Percentiles rank a stretch among this genome's conserved stretches.
These are phyloP conservation scores for Chaetomiaceae sp. DNA, from an alignment of 2,329 filamentous ascomycete species.

Conservation along the genomic window DNA sequence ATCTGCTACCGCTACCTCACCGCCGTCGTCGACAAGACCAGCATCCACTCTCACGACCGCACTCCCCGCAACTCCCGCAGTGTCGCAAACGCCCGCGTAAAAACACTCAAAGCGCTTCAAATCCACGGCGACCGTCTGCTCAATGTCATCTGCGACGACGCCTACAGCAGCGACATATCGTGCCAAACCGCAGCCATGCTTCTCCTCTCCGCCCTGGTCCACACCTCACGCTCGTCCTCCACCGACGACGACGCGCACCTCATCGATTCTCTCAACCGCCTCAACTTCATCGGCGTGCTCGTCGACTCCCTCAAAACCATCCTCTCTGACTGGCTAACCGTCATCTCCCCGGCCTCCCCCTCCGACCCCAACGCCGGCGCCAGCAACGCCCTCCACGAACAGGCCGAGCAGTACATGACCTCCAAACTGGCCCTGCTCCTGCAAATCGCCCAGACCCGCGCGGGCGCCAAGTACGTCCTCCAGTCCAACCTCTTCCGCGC, in stretches of 20 bases:
- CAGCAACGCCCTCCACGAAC: neutral
- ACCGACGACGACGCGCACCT: constrained; percentile 73
- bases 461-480: constrained; percentile 81
- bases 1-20: constrained; percentile 84
- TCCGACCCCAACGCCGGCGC: constrained; percentile 32
- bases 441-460: constrained; percentile 74
- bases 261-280: constrained; percentile 71
- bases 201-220: constrained; percentile 73
- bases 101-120: constrained; percentile 68
- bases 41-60: neutral
- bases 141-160: constrained; percentile 87
- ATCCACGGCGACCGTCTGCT: constrained; percentile 71
- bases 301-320: constrained; percentile 82
- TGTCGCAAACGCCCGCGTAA: constrained; percentile 42
- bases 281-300: constrained; percentile 88
- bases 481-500: constrained; percentile 83
- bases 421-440: constrained; percentile 78
- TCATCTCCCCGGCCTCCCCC: constrained; percentile 33
- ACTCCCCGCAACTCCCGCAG: constrained; percentile 33
- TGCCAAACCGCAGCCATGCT: constrained; percentile 84
- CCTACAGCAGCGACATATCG: constrained; percentile 73
- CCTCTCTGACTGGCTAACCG: constrained; percentile 63
- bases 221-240: constrained; percentile 35
- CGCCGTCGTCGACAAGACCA: constrained; percentile 53
- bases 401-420: constrained; percentile 48